phyloP scores from a whole-genome alignment of 306 rosid genomes.

The Casuarina glauca region DNA sequence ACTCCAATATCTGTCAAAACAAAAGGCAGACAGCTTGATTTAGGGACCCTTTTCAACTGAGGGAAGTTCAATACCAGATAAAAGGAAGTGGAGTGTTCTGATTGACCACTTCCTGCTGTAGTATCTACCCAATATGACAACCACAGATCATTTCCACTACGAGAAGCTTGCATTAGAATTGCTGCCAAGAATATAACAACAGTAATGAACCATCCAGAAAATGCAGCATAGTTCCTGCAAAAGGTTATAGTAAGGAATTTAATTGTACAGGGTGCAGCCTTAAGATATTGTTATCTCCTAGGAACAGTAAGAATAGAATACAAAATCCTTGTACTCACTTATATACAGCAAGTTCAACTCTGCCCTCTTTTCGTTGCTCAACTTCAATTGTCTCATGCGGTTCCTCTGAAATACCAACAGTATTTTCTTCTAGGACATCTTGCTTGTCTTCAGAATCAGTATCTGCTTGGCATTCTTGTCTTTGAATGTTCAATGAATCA shows the following conservation, averaged over 20 bases:
- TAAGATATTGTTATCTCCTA: constrained; percentile 1
- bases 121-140: constrained; percentile 94
- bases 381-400: constrained; percentile 58
- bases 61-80: constrained; percentile 61
- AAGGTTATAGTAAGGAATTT: constrained; percentile 17
- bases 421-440: constrained; percentile 36
- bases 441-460: constrained; percentile 35
- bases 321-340: constrained; percentile 51
- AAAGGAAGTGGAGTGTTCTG: constrained; percentile 62
- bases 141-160: constrained; percentile 97
- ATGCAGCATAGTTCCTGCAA: constrained; percentile 79
- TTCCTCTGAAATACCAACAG: constrained; percentile 33
- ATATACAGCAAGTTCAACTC: constrained; percentile 77
- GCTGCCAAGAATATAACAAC: constrained; percentile 74
- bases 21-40: not conserved
- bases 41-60: not conserved
- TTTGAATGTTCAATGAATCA: constrained; percentile 47
- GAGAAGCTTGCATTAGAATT: constrained; percentile 91
- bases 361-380: constrained; percentile 86
- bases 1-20: not conserved
- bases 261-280: not conserved
- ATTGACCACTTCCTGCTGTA: constrained; percentile 48
- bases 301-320: not conserved
- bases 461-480: constrained; percentile 39
- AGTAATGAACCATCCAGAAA: constrained; percentile 70